Percentiles rank a stretch among this genome's conserved stretches.
Conservation (phyloP, 257 asterid genomes). For the Nicotiana paniculata region DNA sequence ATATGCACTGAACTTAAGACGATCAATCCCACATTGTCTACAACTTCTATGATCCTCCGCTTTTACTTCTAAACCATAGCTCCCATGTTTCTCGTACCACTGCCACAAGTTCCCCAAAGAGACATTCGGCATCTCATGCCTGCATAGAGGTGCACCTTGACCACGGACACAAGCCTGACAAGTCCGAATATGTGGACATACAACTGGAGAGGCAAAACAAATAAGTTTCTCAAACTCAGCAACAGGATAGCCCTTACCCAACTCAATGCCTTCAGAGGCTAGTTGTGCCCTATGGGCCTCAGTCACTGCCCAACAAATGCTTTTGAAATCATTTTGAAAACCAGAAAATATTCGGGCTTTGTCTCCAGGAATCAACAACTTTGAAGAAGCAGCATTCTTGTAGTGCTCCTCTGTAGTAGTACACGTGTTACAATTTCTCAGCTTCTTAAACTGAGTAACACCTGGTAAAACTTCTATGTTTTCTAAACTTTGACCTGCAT, state of each 20-base stretch:
- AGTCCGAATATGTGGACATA: constrained; percentile 6
- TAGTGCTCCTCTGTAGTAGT: background rate
- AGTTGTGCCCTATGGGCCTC: constrained; percentile 16
- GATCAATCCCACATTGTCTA: constrained; percentile 7
- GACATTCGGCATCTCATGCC: constrained; percentile 9
- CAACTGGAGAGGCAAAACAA: constrained; percentile 19
- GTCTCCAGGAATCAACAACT: constrained; percentile 1
- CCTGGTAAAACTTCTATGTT: background rate
- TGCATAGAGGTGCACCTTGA: constrained; percentile 15
- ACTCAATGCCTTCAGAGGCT: constrained; percentile 13
- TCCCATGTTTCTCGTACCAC: constrained; percentile 23
- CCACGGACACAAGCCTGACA: background rate
- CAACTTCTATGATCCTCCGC: constrained; percentile 10
- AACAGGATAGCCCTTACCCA: constrained; percentile 13
- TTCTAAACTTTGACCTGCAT: background rate
- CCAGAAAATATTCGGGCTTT: background rate
- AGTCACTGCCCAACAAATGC: constrained; percentile 13
- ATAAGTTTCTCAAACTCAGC: constrained; percentile 24
- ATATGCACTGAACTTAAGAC: constrained; percentile 14
- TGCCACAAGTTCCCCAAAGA: constrained; percentile 23
- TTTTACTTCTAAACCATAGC: constrained; percentile 21
- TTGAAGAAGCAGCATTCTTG: constrained; percentile 4
- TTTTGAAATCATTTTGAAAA: background rate
- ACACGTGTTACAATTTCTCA: background rate
- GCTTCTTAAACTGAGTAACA: background rate